Base-by-base conservation (phyloP, 2,329 filamentous ascomycete genomes). In the Balansia obtecta region DNA sequence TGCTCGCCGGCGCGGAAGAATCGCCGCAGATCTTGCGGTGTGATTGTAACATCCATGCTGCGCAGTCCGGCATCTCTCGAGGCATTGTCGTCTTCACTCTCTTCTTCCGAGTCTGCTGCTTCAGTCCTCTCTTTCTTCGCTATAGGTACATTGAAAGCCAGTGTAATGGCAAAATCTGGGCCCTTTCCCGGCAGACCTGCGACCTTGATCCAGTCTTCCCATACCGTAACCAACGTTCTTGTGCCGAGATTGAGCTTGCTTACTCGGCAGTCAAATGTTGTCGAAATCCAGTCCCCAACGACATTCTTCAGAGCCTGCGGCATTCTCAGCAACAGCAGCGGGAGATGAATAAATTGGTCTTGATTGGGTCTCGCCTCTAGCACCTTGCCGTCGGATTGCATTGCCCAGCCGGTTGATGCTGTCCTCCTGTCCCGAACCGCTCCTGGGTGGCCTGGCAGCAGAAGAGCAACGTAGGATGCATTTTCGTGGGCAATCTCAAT, bases 191-290 rank as follows among this genome's bases (percentile, higher is more conserved):
- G 62, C 11, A 70, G 44, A 0, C 66, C 68, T 6, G 63, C 67
- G 0, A 65, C 61, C 2, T 62, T 58, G 32, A 76, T 65, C 77
- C 77, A 80, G 13, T 64, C 59, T 54, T 80, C 77, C 71, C 73
- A 76, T 6, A 69, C 64, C 4, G 60, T 58, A 1, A 78, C 62
- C 0, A 82, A 65, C 1, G 73, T 76, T 43, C 67, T 67, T 7
- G 75, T 77, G 6, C 74, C 73, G 2, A 81, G 60, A 1, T 66
- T 66, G 41, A 80, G 61, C 4, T 73, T 65, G 49, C 68, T 72
- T 43, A 80, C 70, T 30, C 75, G 76, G 53, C 75, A 79, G 63
- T 82, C 78, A 54, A 81, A 80, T 0, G 71, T 71, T 41, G 62
- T 69, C 3, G 70, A 66, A 11, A 82, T 62, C 60, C 80, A 82